Base-by-base conservation (phyloP, 225 moss, liverwort and hornwort genomes). In the Sphagnum tenellum region DNA sequence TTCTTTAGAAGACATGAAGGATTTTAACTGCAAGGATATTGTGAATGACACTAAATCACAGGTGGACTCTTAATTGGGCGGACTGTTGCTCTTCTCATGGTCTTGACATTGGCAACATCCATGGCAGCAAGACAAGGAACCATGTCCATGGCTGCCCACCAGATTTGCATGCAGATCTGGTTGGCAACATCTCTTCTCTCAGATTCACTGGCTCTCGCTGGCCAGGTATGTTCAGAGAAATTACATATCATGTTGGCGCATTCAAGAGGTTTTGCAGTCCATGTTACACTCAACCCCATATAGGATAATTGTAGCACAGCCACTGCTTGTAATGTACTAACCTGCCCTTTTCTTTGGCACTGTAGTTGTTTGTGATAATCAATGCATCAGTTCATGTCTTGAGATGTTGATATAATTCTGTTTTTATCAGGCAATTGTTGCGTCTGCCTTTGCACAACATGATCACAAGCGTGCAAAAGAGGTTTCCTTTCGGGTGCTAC, bases 161-260 rank as follows among this genome's bases (percentile, higher is more conserved):
- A 86, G 67, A 82, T 82, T 29, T 76, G 77, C 72, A 61, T 82
- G 82, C 85, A 86, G 55, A 77, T 86, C 52, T 86, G 85, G 85
- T 60, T 82, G 54, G 79, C 85, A 14, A 65, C 79, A 45, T 86
- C 82, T 60, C 79, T 82, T 64, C 69, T 86, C 59, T 77, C 79
- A 51, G 79, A 82, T 73, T 78, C 78, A 56, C 44, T 82, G 67
- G 82, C 85, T 68, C 74, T 86, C 67, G 74, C 85, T 74, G 79
- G 76, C 44, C 77, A 86, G 82, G 82, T 86, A 72, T 48, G 62
- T 14, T 12, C 7, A 6, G 59, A 13, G 12, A 60, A 6, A 29
- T 0, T 29, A 29, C 29, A 29, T 29, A 29, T 29, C 29, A 29
- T 29, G 29, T 29, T 29, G 29, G 29, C 29, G 0, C 29, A 29